Conservation (phyloP, 73 alveolate genomes). For the Durusdinium trenchii region DNA sequence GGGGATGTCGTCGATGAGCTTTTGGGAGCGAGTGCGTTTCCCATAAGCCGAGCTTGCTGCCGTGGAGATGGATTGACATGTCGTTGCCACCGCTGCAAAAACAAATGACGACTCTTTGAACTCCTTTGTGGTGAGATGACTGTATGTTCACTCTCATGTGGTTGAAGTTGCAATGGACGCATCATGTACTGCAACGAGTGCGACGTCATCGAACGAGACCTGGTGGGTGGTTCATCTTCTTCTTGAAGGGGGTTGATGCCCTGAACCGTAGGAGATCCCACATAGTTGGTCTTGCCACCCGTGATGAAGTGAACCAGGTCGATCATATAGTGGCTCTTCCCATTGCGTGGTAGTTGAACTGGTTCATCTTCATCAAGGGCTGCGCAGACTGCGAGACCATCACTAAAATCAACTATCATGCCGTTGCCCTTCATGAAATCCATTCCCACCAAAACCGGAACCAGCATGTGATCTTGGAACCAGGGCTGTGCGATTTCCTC, state of each 20-base stretch:
- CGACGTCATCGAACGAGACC: too few species aligned
- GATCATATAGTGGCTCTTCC: background rate
- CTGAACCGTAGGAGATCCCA: background rate
- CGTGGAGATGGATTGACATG: background rate
- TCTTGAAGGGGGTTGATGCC: background rate
- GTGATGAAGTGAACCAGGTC: background rate
- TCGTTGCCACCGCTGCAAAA: background rate
- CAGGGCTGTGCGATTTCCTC: background rate
- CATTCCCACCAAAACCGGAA: slow-evolving; percentile 46
- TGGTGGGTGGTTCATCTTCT: background rate
- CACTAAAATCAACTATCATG: background rate
- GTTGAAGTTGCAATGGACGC: background rate
- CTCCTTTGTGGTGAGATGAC: background rate
- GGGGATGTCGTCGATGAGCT: background rate
- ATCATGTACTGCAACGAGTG: background rate
- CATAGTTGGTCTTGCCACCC: background rate
- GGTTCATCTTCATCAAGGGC: background rate
- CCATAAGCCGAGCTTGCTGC: background rate
- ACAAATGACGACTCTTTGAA: background rate
- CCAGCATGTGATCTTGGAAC: background rate
- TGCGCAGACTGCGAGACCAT: background rate
- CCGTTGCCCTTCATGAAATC: background rate
- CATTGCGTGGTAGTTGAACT: background rate
- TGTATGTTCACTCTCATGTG: background rate
- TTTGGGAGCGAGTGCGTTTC: background rate